Base-by-base conservation (phyloP, 148 eudicot species). In the Vaccinium vitisidaea region DNA sequence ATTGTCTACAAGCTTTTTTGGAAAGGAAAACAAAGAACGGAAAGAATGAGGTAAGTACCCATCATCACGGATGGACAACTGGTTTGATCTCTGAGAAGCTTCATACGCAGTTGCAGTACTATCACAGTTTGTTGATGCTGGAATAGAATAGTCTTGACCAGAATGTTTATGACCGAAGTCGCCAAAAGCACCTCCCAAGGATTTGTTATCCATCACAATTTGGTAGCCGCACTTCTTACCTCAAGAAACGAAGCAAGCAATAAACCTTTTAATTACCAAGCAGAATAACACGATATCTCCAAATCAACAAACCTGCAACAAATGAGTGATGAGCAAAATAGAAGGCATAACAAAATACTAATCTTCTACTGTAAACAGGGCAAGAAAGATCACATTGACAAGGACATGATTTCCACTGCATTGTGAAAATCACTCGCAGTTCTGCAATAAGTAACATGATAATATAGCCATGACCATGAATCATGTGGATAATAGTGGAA, bases 151-250 rank as follows among this genome's bases (percentile, higher is more conserved):
- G 50, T 59, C 83, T 59, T 48, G 39, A 55, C n/a, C 73, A 61
- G 53, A 59, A 59, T 21, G 23, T n/a, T 61, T n/a, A 30, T n/a
- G 54, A 80, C 21, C 83, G 59, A 80, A 80, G 53, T 32, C 32
- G 36, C 73, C 83, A 80, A 80, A 80, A 80, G n/a, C 18, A n/a
- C 48, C 83, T 80, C 83, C 83, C 83, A 80, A 13, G 50, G 50
- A 61, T 15, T 50, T n/a, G 73, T 61, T 80, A 61, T 80, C 83
- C 83, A 61, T 80, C 83, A 43, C 52, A 58, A 11, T 39, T 5
- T 30, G 43, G 36, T 14, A 80, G 54, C 54, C 23, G 25, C 54
- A 80, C 83, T 59, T 15, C 36, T 80, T 61, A 80, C 53, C 74
- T 43, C 83, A 46, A 80, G 52, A 80, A 46, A 58, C 25, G 54